phyloP scores from a whole-genome alignment of 208 protist species.

The Leishmania turanica region DNA sequence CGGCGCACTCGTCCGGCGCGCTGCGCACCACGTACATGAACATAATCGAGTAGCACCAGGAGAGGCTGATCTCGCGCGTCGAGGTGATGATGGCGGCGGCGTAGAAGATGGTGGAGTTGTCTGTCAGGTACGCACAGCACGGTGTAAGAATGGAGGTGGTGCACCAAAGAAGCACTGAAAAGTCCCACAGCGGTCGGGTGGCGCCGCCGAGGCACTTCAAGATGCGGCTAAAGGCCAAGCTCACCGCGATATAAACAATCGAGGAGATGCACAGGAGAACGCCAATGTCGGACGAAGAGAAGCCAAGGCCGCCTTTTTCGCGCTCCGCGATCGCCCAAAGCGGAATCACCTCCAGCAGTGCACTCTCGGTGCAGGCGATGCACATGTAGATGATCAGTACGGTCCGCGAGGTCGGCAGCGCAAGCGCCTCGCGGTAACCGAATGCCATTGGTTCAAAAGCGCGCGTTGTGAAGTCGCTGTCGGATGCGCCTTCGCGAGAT shows the following conservation, averaged over 20 bases:
- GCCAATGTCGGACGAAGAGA: conserved; percentile 42
- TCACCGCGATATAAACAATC: conserved; percentile 49
- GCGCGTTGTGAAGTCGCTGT: background rate
- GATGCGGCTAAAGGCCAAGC: conserved; percentile 42
- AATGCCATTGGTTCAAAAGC: conserved; percentile 18
- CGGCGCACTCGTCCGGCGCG: conserved; percentile 52
- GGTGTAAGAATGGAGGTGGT: conserved; percentile 31
- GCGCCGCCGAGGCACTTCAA: conserved; percentile 26
- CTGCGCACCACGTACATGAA: conserved; percentile 65
- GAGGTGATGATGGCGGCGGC: conserved; percentile 33
- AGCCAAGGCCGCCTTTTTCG: conserved; percentile 44
- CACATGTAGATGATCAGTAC: conserved; percentile 70
- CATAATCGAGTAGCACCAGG: conserved; percentile 64
- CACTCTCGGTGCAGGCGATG: conserved; percentile 49
- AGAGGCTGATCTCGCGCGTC: conserved; percentile 45
- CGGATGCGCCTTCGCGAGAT: background rate
- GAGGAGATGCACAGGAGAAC: conserved; percentile 51
- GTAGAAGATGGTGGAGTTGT: conserved; percentile 27
- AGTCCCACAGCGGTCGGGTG: conserved; percentile 32
- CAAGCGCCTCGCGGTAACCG: conserved; percentile 59
- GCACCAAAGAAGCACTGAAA: conserved; percentile 31
- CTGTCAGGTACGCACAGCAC: conserved; percentile 30
- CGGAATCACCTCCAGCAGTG: conserved; percentile 50
- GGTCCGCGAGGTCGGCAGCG: conserved; percentile 35
- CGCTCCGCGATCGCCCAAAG: conserved; percentile 63